Evolutionary conservation across 345 rosid genomes (phyloP).

Genomic region (Arabidopsis arenosa): DNA sequence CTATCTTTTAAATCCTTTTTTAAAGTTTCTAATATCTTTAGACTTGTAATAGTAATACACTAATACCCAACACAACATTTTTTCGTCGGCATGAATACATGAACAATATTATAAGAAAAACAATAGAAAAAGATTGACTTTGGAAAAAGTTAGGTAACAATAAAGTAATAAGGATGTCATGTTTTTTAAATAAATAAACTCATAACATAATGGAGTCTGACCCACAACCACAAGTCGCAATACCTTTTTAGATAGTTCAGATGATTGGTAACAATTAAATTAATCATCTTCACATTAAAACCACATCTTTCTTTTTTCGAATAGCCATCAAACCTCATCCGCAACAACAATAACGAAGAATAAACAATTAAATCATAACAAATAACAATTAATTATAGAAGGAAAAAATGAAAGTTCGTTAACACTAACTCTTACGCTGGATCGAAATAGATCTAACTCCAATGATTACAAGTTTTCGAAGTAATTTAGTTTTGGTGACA

Average conservation of each 20-base stretch:
- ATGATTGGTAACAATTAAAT: slow-evolving; percentile 34
- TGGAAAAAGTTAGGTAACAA: slow-evolving; percentile 23
- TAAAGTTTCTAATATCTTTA: background rate
- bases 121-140: slow-evolving; percentile 36
- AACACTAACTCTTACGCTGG: no score
- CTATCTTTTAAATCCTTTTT: background rate
- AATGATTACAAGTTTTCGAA: no score
- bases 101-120: slow-evolving; percentile 5
- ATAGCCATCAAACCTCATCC: slow-evolving; percentile 17
- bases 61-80: background rate
- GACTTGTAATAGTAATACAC: background rate
- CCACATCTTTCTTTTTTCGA: background rate
- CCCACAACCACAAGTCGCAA: slow-evolving; percentile 30
- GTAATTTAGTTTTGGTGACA: no score
- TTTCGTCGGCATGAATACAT: slow-evolving; percentile 30
- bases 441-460: no score
- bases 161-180: slow-evolving; percentile 23
- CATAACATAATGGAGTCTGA: slow-evolving; percentile 11
- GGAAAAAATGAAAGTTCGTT: background rate
- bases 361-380: background rate
- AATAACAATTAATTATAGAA: background rate
- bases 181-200: background rate
- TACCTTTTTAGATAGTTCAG: slow-evolving; percentile 33
- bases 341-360: background rate
- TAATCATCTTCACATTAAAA: slow-evolving; percentile 26